Conservation (phyloP, 768 basidiomycete species). For the Leucosporidium yakuticum region DNA sequence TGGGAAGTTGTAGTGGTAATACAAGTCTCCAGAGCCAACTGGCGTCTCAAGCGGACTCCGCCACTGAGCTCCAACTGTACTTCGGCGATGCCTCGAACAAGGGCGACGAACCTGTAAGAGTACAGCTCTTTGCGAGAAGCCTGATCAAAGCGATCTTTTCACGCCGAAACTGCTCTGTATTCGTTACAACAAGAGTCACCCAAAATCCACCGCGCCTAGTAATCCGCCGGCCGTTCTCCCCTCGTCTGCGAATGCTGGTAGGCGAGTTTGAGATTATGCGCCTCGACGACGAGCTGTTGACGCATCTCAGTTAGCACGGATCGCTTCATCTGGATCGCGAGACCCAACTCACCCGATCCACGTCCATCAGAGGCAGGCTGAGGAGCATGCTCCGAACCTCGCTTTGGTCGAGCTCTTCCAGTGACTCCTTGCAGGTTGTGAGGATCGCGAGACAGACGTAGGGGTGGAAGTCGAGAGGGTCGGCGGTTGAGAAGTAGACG, state of each 20-base stretch:
- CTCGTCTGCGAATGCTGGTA: conserved; percentile 4
- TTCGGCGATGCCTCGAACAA: too few species aligned
- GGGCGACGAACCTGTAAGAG: too few species aligned
- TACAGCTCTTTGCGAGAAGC: too few species aligned
- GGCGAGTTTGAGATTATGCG: neutral
- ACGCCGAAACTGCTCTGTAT: too few species aligned
- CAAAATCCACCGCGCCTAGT: neutral
- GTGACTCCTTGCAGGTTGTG: conserved; percentile 3
- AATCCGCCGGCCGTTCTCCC: conserved; percentile 6
- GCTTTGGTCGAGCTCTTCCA: conserved; percentile 12
- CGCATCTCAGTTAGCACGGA: neutral
- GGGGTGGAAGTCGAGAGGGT: conserved; percentile 13
- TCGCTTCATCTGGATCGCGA: neutral
- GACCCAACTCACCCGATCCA: neutral
- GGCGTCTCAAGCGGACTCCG: too few species aligned
- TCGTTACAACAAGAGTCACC: too few species aligned
- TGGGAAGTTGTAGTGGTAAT: too few species aligned
- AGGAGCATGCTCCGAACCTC: conserved; percentile 11
- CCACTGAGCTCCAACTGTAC: too few species aligned
- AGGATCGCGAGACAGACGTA: conserved; percentile 12
- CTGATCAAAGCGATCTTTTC: too few species aligned
- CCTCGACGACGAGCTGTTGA: conserved; percentile 7
- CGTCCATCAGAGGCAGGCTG: conserved; percentile 4
- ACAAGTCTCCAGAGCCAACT: too few species aligned
- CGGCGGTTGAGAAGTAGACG: conserved; percentile 6